These are phyloP conservation scores for Carex littledalei DNA, from an alignment of 176 grass and related monocot species.

Conservation along the genomic window DNA sequence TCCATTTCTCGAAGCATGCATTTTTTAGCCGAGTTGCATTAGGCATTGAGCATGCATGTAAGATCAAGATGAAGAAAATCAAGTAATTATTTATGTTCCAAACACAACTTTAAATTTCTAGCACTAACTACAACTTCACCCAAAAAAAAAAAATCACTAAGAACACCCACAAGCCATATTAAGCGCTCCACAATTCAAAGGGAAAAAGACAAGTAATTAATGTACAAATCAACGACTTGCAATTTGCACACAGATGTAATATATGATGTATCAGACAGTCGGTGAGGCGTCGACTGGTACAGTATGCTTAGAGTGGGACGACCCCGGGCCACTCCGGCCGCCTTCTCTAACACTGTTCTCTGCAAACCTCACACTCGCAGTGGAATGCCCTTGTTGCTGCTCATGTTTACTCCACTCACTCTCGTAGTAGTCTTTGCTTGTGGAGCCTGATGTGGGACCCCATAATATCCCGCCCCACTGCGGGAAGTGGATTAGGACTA, in stretches of 20 bases:
- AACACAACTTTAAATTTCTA: not conserved
- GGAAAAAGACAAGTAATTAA: not conserved
- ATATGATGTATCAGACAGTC: constrained; percentile 20
- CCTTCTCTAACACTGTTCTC: constrained; percentile 70
- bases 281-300: constrained; percentile 45
- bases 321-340: constrained; percentile 1
- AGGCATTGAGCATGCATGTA: too few species aligned
- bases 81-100: too few species aligned
- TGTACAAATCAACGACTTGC: not conserved
- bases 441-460: constrained; percentile 26
- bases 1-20: too few species aligned
- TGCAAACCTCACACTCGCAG: constrained; percentile 41
- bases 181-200: not conserved
- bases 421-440: constrained; percentile 66
- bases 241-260: not conserved
- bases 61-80: too few species aligned
- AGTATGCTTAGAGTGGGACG: constrained; percentile 42
- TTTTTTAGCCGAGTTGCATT: too few species aligned
- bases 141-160: not conserved
- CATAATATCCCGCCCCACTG: constrained; percentile 65
- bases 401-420: constrained; percentile 68
- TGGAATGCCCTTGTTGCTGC: constrained; percentile 35
- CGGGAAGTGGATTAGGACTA: constrained; percentile 67
- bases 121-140: not conserved
- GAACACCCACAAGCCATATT: not conserved